Evolutionary conservation across 1,139 yeast genomes (phyloP), one percentile per base, ranked within the genome.

Genomic region (Yamadazyma friedrichii): DNA sequence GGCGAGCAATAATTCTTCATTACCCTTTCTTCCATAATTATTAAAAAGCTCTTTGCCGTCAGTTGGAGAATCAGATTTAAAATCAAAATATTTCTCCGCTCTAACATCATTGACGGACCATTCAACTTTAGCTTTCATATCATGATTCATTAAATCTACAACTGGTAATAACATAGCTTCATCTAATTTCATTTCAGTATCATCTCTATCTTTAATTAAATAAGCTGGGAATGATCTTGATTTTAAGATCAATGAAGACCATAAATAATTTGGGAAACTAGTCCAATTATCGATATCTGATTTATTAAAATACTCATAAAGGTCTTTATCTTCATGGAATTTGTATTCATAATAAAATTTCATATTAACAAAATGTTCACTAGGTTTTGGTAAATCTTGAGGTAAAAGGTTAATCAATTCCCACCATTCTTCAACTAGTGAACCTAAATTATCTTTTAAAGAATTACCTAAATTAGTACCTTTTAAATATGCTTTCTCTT

Each of bases 11-110:
- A 84, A 66, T 51, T 88, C 96, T 53, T 85, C 88, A 55, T 89
- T 89, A 0, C 94, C 84, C 56, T 88, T 89, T 44, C 82, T 78
- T 1, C 98, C 98, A 59, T 91, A 89, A 59, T 87, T 88, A 58
- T 89, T 88, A 58, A 61, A 83, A 2, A 88, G 52, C 54, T 88
- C 84, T 4, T 56, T 54, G 0, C 79, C 82, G 0, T 40, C 41
- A 3, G 32, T 17, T 3, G 44, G 40, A 1, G 56, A 47, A n/a
- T 60, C 57, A 34, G 74, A 58, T 36, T 55, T 56, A 54, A 73
- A 58, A 41, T 55, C 52, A 39, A 70, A 69, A 25, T 37, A 52
- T 6, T 24, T 27, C 9, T 46, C 47, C 2, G 33, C 17, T 10
- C 49, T 52, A 20, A 54, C 53, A 2, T 50, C 48, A 0, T 61